Conservation (phyloP, 331 rosid species). For the Arachis monticola region DNA sequence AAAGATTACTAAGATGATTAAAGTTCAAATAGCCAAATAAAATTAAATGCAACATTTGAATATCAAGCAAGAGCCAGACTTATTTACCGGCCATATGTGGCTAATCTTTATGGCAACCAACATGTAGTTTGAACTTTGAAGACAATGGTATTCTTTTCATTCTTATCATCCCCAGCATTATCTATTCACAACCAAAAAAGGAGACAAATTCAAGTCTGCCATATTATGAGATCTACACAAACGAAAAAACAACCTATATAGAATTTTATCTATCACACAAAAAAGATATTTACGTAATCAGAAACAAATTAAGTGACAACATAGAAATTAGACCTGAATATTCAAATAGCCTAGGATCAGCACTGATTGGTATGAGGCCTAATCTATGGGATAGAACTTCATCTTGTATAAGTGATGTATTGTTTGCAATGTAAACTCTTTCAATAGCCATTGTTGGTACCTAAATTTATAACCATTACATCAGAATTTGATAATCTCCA, state of each 20-base stretch:
- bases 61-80: neutral
- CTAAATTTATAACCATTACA: slow-evolving; percentile 43
- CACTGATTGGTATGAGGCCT: too few relatives aligned
- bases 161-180: slow-evolving; percentile 55
- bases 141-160: slow-evolving; percentile 89
- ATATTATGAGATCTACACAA: too few relatives aligned
- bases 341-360: too few relatives aligned
- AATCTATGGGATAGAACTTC: too few relatives aligned
- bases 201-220: too few relatives aligned
- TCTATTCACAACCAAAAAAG: slow-evolving; percentile 37
- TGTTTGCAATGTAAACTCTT: too few relatives aligned
- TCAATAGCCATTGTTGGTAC: slow-evolving; percentile 54
- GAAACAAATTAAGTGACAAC: too few relatives aligned
- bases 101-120: slow-evolving; percentile 46
- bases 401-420: too few relatives aligned
- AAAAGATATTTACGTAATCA: too few relatives aligned
- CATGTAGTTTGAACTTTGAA: slow-evolving; percentile 64
- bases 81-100: slow-evolving; percentile 68
- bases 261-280: too few relatives aligned
- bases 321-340: too few relatives aligned
- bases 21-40: slow-evolving; percentile 13
- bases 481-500: slow-evolving; percentile 32
- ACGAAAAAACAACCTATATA: too few relatives aligned
- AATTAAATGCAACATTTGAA: slow-evolving; percentile 19
- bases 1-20: neutral